Conservation (phyloP, 2,329 filamentous ascomycete species). For the Chrysoporthe puriensis region DNA sequence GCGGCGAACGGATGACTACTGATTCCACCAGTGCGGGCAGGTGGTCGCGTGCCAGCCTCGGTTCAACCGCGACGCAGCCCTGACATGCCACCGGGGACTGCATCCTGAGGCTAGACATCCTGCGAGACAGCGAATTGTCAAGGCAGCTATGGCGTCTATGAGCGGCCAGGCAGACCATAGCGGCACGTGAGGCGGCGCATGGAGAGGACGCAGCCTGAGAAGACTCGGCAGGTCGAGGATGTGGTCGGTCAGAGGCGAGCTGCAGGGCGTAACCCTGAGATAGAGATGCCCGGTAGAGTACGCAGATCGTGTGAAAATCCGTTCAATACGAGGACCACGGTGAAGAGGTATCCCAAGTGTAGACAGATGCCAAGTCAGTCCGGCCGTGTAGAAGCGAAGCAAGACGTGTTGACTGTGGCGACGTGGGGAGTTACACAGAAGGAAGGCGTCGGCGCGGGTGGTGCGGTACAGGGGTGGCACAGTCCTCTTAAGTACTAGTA, state of each 20-base stretch:
- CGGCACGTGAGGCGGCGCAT: background rate
- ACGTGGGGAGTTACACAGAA: background rate
- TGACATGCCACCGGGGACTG: background rate
- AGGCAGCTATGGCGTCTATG: background rate
- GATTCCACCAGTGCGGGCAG: background rate
- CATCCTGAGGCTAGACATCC: background rate
- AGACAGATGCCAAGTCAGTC: too few species aligned
- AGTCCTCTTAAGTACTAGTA: background rate
- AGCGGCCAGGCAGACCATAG: background rate
- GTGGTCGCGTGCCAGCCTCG: constrained; percentile 14
- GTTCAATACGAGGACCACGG: too few species aligned
- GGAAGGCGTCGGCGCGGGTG: background rate
- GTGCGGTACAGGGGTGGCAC: constrained; percentile 18
- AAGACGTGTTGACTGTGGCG: background rate
- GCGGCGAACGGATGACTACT: constrained; percentile 10
- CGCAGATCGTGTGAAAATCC: background rate
- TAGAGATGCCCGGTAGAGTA: background rate
- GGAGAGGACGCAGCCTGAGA: background rate
- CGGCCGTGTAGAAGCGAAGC: background rate
- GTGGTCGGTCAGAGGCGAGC: background rate
- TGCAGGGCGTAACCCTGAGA: background rate
- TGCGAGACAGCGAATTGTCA: background rate
- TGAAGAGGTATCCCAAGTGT: too few species aligned
- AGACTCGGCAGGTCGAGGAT: background rate
- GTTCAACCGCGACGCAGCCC: background rate